These are phyloP conservation scores for Selaginella tamariscina DNA, from an alignment of 75 land plant species.

Conservation along the genomic window DNA sequence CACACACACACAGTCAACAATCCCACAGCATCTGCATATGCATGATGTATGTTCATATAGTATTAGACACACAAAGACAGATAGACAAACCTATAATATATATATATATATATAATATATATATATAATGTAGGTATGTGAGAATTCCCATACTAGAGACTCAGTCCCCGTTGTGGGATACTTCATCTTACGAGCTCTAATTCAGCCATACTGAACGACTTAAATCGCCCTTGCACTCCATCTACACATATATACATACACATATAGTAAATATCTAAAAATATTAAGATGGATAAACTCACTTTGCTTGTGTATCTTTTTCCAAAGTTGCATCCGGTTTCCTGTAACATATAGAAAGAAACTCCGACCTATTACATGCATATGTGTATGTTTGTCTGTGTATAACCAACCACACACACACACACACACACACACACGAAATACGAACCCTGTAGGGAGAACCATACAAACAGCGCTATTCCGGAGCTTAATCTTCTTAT, in stretches of 20 bases:
- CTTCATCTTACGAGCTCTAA: slow-evolving; percentile 84
- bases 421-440: too few species aligned
- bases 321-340: not conserved
- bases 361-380: too few species aligned
- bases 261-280: not conserved
- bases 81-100: slow-evolving; percentile 46
- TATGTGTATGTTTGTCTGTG: too few species aligned
- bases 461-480: not conserved
- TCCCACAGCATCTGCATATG: too few species aligned
- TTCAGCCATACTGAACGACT: slow-evolving; percentile 55
- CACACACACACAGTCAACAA: too few species aligned
- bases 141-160: slow-evolving; percentile 78
- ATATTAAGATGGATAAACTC: not conserved
- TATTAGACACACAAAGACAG: too few species aligned
- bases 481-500: not conserved
- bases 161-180: slow-evolving; percentile 80
- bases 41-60: too few species aligned
- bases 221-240: slow-evolving; percentile 81
- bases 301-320: not conserved
- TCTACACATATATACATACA: slow-evolving; percentile 19
- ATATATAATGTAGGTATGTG: too few species aligned
- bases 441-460: not conserved
- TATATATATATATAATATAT: too few species aligned
- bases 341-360: not conserved
- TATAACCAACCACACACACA: too few species aligned